Conservation (phyloP, 495 filamentous ascomycete genomes). For the Daldinia bambusicola region DNA sequence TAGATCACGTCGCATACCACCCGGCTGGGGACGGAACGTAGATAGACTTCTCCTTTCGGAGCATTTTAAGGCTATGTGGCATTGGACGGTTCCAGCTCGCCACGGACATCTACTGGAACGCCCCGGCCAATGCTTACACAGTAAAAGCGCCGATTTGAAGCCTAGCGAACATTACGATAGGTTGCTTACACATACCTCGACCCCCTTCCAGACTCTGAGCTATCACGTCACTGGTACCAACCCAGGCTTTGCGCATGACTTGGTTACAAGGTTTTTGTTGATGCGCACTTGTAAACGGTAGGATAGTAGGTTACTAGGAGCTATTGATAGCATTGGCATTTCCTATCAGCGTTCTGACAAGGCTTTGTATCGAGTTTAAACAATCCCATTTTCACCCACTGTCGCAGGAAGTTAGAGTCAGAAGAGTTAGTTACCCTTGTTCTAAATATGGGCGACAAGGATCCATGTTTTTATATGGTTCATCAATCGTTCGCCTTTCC, state of each 20-base stretch:
- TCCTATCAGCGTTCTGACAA: background rate
- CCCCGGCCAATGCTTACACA: constrained; percentile 8
- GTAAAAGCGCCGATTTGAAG: constrained; percentile 28
- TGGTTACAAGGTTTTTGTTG: background rate
- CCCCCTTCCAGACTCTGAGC: background rate
- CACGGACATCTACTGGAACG: background rate
- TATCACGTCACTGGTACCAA: constrained; percentile 15
- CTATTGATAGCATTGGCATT: background rate
- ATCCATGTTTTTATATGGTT: background rate
- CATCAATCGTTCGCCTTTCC: too few relatives aligned
- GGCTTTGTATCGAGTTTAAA: background rate
- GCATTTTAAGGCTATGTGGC: constrained; percentile 1
- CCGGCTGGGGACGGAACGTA: constrained; percentile 20
- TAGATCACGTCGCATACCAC: constrained; percentile 12
- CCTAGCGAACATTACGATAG: constrained; percentile 17
- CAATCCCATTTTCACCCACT: background rate
- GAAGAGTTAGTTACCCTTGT: background rate
- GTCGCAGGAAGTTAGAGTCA: background rate
- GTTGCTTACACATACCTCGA: constrained; percentile 16
- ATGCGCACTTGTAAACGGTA: background rate
- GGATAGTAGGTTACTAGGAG: background rate
- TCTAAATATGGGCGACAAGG: background rate
- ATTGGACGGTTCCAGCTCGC: constrained; percentile 19
- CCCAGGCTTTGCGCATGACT: constrained; percentile 5
- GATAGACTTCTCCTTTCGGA: constrained; percentile 24